These are phyloP conservation scores for Trifolium repens DNA, from an alignment of 306 rosid species.

Conservation along the genomic window DNA sequence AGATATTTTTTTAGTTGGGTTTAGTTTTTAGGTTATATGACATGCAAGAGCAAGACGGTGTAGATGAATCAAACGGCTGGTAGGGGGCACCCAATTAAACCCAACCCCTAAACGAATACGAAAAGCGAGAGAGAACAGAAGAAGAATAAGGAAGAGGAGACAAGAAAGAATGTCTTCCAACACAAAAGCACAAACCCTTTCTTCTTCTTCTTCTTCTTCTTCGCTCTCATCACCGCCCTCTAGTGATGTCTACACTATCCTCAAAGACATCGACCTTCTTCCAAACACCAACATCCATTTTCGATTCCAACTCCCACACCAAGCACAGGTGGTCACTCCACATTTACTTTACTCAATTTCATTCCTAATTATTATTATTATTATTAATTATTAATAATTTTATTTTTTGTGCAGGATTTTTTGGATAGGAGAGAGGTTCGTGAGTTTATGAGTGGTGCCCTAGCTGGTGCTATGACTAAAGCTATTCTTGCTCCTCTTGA, in stretches of 20 bases:
- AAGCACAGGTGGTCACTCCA: slow-evolving; percentile 44
- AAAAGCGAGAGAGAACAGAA: neutral
- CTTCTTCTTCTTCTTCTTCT: neutral
- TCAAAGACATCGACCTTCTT: slow-evolving; percentile 40
- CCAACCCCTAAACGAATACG: too few species aligned
- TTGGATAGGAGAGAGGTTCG: slow-evolving; percentile 74
- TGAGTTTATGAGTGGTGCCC: slow-evolving; percentile 89
- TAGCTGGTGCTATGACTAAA: slow-evolving; percentile 98
- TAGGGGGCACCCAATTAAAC: too few species aligned
- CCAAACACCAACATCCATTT: slow-evolving; percentile 37
- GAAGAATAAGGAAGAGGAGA: neutral
- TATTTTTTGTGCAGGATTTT: slow-evolving; percentile 54
- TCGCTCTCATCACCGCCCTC: neutral
- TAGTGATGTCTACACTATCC: slow-evolving; percentile 59
- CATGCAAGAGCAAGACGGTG: too few species aligned
- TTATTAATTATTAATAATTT: neutral
- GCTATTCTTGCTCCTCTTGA: slow-evolving; percentile 98
- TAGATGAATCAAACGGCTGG: too few species aligned
- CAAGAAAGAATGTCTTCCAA: neutral
- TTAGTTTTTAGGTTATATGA: too few species aligned
- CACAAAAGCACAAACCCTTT: neutral
- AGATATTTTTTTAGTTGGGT: too few species aligned
- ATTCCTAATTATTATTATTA: neutral
- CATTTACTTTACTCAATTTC: neutral
- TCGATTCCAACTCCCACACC: slow-evolving; percentile 64